These are phyloP conservation scores for Bassia scoparia DNA, from an alignment of 148 eudicot genomes.

Conservation along the genomic window DNA sequence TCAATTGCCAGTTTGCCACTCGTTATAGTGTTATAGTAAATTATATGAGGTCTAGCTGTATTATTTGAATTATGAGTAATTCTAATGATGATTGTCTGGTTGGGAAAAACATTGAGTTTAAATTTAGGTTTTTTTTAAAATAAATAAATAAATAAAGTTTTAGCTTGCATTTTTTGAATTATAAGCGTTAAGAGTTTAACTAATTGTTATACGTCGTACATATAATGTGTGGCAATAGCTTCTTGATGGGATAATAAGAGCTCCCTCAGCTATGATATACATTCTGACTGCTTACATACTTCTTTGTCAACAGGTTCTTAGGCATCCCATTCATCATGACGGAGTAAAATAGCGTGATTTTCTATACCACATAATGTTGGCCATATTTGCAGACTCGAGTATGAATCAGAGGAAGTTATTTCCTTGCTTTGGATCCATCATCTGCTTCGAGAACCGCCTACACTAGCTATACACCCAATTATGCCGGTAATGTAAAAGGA, in stretches of 20 bases:
- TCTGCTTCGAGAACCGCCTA: background rate
- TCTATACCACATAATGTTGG: background rate
- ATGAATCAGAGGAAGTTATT: background rate
- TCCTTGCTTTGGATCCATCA: background rate
- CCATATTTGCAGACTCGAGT: background rate
- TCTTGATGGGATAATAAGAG: background rate
- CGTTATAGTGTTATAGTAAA: too few relatives aligned
- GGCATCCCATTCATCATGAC: constrained; percentile 44
- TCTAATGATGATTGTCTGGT: too few relatives aligned
- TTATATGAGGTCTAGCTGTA: too few relatives aligned
- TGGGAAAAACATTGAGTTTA: too few relatives aligned
- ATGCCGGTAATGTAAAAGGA: background rate
- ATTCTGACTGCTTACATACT: constrained; percentile 6
- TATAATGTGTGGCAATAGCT: background rate
- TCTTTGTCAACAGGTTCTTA: constrained; percentile 37
- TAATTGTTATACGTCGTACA: too few relatives aligned
- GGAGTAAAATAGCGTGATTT: constrained; percentile 25
- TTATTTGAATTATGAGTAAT: too few relatives aligned
- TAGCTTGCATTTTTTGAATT: too few relatives aligned
- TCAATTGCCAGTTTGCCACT: too few relatives aligned
- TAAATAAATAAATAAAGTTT: too few relatives aligned
- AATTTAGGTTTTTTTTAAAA: too few relatives aligned
- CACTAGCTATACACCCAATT: background rate
- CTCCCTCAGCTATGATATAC: background rate
- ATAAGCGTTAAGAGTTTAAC: too few relatives aligned